Evolutionary conservation across 345 rosid genomes (phyloP).

Genomic region (Salix brachista): DNA sequence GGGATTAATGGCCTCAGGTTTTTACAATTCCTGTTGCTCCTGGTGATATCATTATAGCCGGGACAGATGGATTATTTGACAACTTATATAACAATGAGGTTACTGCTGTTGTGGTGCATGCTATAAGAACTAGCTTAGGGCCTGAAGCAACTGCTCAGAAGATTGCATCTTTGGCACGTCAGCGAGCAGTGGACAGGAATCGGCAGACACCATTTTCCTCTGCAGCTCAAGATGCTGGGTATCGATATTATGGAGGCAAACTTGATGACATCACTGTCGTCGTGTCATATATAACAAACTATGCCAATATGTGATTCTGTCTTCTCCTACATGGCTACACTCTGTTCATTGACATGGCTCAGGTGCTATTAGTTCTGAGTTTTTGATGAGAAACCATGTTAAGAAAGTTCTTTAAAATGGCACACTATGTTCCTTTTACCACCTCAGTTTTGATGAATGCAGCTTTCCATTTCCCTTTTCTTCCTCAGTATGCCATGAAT

Average conservation of each 20-base stretch:
- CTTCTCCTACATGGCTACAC: background rate
- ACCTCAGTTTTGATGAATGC: background rate
- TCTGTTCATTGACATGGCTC: background rate
- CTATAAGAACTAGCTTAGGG: slow-evolving; percentile 17
- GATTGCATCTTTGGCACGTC: slow-evolving; percentile 31
- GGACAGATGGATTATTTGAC: slow-evolving; percentile 35
- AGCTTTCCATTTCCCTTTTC: background rate
- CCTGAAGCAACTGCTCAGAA: slow-evolving; percentile 29
- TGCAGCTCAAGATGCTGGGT: slow-evolving; percentile 36
- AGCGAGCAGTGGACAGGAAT: slow-evolving; percentile 25
- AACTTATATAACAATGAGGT: slow-evolving; percentile 31
- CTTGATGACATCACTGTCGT: slow-evolving; percentile 34
- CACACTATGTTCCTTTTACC: background rate
- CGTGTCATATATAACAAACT: slow-evolving; percentile 21
- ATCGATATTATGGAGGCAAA: slow-evolving; percentile 35
- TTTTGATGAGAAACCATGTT: background rate
- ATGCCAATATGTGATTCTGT: slow-evolving; percentile 5
- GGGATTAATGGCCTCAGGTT: slow-evolving; percentile 16
- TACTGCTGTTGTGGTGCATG: slow-evolving; percentile 23
- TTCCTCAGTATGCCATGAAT: background rate
- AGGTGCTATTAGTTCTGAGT: background rate
- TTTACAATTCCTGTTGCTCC: slow-evolving; percentile 27
- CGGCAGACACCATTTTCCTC: slow-evolving; percentile 31
- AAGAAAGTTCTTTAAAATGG: background rate
- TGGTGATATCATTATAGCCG: slow-evolving; percentile 29